Evolutionary conservation across 768 basidiomycete genomes (phyloP).

Genomic region (Termitomyces bulborhizus): DNA sequence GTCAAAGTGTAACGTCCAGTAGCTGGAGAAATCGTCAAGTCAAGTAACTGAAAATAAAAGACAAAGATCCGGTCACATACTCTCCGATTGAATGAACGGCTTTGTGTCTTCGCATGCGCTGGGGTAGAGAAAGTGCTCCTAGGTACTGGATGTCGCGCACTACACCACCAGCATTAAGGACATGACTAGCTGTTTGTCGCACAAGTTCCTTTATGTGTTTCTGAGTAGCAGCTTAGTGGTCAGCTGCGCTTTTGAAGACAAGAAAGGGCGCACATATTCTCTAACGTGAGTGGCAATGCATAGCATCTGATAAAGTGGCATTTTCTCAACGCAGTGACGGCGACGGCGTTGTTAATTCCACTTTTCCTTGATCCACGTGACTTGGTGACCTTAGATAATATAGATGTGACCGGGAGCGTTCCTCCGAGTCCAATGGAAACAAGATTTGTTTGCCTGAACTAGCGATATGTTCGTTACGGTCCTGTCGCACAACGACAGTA

Average conservation of each 20-base stretch:
- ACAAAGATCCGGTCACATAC: constrained; percentile 43
- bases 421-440: too few species aligned
- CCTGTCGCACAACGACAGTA: neutral
- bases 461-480: neutral
- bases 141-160: constrained; percentile 73
- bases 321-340: constrained; percentile 23
- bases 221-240: constrained; percentile 28
- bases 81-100: constrained; percentile 59
- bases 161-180: constrained; percentile 73
- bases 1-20: constrained; percentile 91
- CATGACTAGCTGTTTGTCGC: constrained; percentile 59
- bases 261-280: constrained; percentile 53
- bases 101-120: constrained; percentile 63
- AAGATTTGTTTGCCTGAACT: neutral
- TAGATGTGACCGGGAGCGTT: too few species aligned
- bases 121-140: constrained; percentile 70
- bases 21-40: constrained; percentile 36
- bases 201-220: constrained; percentile 72
- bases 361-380: neutral
- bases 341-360: too few species aligned
- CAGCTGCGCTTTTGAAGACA: neutral
- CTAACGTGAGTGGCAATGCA: constrained; percentile 74
- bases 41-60: neutral
- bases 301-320: constrained; percentile 87
- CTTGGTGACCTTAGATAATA: neutral